phyloP scores from a whole-genome alignment of 2,329 filamentous ascomycete species.

The Purpureocillium lavendulum region DNA sequence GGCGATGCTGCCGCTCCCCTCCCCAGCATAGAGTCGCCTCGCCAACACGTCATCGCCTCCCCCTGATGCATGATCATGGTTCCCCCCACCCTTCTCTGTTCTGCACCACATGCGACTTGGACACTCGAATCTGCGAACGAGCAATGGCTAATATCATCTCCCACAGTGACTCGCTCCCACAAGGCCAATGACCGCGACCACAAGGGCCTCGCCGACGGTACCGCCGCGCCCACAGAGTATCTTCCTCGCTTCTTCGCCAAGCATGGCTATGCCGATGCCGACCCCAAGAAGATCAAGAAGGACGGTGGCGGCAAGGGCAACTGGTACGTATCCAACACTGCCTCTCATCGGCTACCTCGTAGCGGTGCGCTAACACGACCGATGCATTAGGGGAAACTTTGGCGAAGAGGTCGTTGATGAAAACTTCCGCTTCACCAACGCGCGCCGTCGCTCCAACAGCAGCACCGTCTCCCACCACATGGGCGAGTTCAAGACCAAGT shows the following conservation, averaged over 20 bases:
- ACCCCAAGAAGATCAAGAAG: slow-evolving; percentile 96
- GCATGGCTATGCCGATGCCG: slow-evolving; percentile 67
- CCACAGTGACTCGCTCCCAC: slow-evolving; percentile 89
- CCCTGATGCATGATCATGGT: too few relatives aligned
- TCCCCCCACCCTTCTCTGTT: too few relatives aligned
- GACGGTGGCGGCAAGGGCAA: slow-evolving; percentile 88
- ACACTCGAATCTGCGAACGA: too few relatives aligned
- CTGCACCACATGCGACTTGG: too few relatives aligned
- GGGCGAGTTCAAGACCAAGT: slow-evolving; percentile 90
- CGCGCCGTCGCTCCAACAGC: slow-evolving; percentile 88
- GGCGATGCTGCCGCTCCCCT: not conserved
- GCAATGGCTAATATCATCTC: slow-evolving; percentile 6
- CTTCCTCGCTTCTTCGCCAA: slow-evolving; percentile 93
- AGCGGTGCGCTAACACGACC: not conserved
- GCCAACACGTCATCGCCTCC: too few relatives aligned
- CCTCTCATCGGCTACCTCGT: not conserved
- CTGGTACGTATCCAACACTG: slow-evolving; percentile 56
- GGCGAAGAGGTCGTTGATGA: slow-evolving; percentile 82
- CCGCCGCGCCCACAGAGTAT: slow-evolving; percentile 58
- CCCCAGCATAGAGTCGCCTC: too few relatives aligned
- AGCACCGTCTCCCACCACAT: slow-evolving; percentile 63
- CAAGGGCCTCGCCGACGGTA: slow-evolving; percentile 67
- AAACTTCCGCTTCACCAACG: slow-evolving; percentile 74
- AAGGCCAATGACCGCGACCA: slow-evolving; percentile 94
- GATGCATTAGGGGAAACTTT: slow-evolving; percentile 61